These are phyloP conservation scores for Phellopilus nigrolimitatus DNA, from an alignment of 1,284 basidiomycete genomes.

Conservation along the genomic window DNA sequence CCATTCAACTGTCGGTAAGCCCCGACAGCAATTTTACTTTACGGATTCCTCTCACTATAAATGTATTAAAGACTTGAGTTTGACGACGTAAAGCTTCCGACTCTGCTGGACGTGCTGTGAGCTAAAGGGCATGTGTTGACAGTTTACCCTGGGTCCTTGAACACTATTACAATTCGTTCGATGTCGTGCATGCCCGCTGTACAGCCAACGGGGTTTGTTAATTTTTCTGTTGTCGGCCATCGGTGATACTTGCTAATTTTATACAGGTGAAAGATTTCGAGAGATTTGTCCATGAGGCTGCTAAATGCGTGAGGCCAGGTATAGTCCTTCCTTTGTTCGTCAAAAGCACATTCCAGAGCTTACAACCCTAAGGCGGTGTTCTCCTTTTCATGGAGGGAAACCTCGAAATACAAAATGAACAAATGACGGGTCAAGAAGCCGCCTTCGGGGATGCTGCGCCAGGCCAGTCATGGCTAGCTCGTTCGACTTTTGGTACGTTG, in stretches of 20 bases:
- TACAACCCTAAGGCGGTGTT: constrained; percentile 20
- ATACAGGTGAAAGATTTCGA: constrained; percentile 20
- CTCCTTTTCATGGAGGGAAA: constrained; percentile 22
- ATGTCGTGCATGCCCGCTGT: constrained; percentile 21
- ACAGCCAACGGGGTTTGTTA: constrained; percentile 19
- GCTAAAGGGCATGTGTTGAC: background rate
- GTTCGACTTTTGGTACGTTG: constrained; percentile 18
- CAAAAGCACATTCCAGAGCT: background rate
- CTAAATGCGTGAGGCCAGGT: constrained; percentile 22
- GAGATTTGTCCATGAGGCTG: constrained; percentile 20
- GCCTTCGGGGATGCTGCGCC: constrained; percentile 19
- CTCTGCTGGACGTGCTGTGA: background rate
- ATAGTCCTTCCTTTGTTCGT: background rate
- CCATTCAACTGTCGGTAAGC: constrained; percentile 22
- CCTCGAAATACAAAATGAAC: constrained; percentile 21
- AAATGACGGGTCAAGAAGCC: constrained; percentile 13
- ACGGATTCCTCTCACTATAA: background rate
- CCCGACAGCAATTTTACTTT: background rate
- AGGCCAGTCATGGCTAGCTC: constrained; percentile 20
- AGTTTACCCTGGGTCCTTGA: constrained; percentile 21
- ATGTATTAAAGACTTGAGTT: constrained; percentile 17
- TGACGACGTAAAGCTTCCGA: constrained; percentile 15
- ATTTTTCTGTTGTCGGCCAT: background rate
- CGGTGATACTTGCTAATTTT: background rate
- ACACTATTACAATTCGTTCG: constrained; percentile 21